phyloP scores from a whole-genome alignment of 2,329 filamentous ascomycete genomes.

The Phialophora chinensis region DNA sequence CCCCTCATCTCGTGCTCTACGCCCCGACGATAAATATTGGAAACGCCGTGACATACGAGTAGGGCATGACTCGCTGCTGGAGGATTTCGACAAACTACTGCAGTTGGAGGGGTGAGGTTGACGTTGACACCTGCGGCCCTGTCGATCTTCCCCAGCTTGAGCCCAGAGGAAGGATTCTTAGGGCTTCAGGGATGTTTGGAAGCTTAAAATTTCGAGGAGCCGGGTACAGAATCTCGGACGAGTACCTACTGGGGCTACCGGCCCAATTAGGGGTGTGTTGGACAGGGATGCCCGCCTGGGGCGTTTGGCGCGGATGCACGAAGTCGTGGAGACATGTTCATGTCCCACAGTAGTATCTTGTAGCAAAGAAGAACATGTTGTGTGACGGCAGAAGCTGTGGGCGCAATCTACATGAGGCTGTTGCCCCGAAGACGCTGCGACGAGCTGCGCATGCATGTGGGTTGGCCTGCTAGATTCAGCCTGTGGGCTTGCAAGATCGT shows the following conservation, averaged over 20 bases:
- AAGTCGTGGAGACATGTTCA: background rate
- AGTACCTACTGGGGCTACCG: background rate
- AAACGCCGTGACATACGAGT: no score
- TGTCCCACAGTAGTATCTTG: background rate
- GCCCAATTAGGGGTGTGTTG: background rate
- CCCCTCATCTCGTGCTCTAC: background rate
- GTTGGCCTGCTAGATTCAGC: no score
- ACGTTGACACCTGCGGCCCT: background rate
- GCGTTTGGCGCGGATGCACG: background rate
- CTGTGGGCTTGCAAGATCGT: no score
- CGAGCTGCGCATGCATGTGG: background rate
- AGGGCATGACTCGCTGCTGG: background rate
- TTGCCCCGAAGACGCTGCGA: background rate
- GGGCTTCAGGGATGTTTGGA: background rate
- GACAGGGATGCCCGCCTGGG: background rate
- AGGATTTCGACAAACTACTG: background rate
- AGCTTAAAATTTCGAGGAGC: background rate
- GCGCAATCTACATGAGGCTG: background rate
- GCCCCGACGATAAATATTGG: no score
- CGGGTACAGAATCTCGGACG: background rate
- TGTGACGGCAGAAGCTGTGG: background rate
- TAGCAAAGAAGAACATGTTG: background rate
- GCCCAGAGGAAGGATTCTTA: background rate
- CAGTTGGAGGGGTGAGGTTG: background rate
- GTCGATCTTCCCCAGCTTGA: background rate